Base-by-base conservation (phyloP, 176 grass and related monocot species). In the Aegilops tauschii region DNA sequence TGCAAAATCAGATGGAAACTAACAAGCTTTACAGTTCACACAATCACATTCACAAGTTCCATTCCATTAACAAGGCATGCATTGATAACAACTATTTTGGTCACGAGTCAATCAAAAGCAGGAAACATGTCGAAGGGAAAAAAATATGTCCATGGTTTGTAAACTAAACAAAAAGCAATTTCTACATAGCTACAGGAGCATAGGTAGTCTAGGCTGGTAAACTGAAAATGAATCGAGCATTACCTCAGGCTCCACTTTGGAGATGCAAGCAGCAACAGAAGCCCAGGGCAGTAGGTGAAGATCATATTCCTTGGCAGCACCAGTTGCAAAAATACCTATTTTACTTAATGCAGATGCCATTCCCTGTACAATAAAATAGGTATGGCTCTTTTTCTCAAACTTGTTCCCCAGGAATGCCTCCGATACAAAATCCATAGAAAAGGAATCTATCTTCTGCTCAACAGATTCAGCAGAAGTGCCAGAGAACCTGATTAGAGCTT, bases 231-330 rank as follows among this genome's bases (percentile, higher is more conserved):
- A 79, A 80, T 67, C 5, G 39, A 14, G 20, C 9, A 92, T 45
- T 95, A 95, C 96, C 93, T 98, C 88, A 45, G 88, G 29, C 5
- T 66, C 80, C 40, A 70, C 25, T 42, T 92, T 81, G 61, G 96
- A 94, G 63, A 95, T 92, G 88, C 96, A 98, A 84, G 96, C 90
- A 75, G 96, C 96, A 95, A 98, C 93, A 84, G 93, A 95, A 74
- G 90, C 93, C 93, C 96, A 98, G n/a, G 96, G 96, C 25, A 98
- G 76, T 78, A 98, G 85, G 65, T 91, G 90, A 91, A 94, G 90
- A 87, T 95, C 92, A 40, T 98, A 95, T 78, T 98, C 96, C 81
- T 98, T 95, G n/a, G 83, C 86, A 78, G 93, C 93, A 86, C 63
- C 47, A 84, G 90, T 82, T 89, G 96, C 93, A 83, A 98, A 98